Base-by-base conservation (phyloP, 352 stramenopile genomes). In the Pythium plurisporium region DNA sequence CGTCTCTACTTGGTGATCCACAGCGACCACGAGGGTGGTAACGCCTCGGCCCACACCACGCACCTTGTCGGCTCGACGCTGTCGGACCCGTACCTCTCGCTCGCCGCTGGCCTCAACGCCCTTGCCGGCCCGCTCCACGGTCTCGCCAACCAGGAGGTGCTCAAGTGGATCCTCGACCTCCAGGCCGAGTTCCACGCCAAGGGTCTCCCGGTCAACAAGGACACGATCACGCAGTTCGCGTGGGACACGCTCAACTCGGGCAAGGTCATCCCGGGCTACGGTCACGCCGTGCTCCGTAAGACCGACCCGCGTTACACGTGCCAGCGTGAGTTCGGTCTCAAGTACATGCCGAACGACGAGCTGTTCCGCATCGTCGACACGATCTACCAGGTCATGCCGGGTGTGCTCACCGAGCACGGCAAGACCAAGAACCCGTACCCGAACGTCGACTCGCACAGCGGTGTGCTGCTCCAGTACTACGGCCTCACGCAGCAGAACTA, bases 401-500 rank as follows among this genome's bases (percentile, higher is more conserved):
- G 89, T 59, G 96, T 99, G 41, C 82, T 99, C 50, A 98, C 94
- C 26, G 96, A 99, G 82, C 96, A 99, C 80, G 97, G 96, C 69
- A 99, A 99, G 89, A 98, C 97, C 52, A 97, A 98, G 80, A 99
- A 99, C 85, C 96, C 96, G 47, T 99, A 98, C 80, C 96, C 96
- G 54, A 99, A 99, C 82, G 96, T 99, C 51, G 96, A 99, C 84
- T 98, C 89, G 50, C 97, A 99, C 86, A 97, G 79, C 20, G 97
- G 97, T 62, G 96, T 99, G 67, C 83, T 99, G 64, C 84, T 99
- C 27, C 97, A 97, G 89, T 96, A 99, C 84, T 99, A 99, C 82
- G 96, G 95, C 65, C 91, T 99, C 74, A 99, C 94, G 49, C 91
- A 99, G 85, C 97, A 98, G 86, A 96, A 98, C 78, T 99, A 99